Conservation (phyloP, 805 yeast genomes). For the Spathaspora hagerdaliae region DNA sequence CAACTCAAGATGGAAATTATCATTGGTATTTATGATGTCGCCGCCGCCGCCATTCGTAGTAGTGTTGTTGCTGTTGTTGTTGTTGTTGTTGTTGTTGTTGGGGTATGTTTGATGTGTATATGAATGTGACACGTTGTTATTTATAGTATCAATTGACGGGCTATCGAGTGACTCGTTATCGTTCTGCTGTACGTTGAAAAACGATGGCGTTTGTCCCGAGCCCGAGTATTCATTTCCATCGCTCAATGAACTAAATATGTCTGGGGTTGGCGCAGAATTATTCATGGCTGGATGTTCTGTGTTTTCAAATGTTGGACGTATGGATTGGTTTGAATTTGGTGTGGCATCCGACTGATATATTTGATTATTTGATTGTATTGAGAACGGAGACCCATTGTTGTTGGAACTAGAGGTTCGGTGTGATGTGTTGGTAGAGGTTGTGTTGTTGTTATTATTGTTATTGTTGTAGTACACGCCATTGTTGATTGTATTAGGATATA, state of each 20-base stretch:
- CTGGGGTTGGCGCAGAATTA: slow-evolving; percentile 1
- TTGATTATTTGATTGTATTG: slow-evolving; percentile 1
- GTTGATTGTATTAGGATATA: too few species aligned
- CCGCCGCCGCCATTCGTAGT: too few species aligned
- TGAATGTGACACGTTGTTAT: background rate
- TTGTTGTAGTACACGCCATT: background rate
- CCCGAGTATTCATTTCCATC: background rate
- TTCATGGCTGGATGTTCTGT: background rate
- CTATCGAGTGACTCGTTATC: slow-evolving; percentile 1
- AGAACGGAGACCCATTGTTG: slow-evolving; percentile 4
- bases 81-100: background rate
- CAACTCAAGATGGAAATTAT: slow-evolving; percentile 3
- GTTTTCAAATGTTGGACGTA: background rate
- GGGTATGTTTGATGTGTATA: slow-evolving; percentile 2
- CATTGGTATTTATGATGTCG: background rate
- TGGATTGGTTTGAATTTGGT: slow-evolving; percentile 1
- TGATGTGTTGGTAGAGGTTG: background rate
- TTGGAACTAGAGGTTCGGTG: background rate
- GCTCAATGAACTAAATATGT: background rate
- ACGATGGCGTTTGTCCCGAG: background rate
- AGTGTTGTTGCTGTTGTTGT: too few species aligned
- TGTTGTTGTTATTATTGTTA: background rate
- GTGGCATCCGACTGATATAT: slow-evolving; percentile 6
- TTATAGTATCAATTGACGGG: background rate
- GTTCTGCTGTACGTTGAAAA: background rate